Evolutionary conservation across 2,329 filamentous ascomycete genomes (phyloP), one percentile per base, ranked within the genome.

Genomic region (Aureobasidium sp.): DNA sequence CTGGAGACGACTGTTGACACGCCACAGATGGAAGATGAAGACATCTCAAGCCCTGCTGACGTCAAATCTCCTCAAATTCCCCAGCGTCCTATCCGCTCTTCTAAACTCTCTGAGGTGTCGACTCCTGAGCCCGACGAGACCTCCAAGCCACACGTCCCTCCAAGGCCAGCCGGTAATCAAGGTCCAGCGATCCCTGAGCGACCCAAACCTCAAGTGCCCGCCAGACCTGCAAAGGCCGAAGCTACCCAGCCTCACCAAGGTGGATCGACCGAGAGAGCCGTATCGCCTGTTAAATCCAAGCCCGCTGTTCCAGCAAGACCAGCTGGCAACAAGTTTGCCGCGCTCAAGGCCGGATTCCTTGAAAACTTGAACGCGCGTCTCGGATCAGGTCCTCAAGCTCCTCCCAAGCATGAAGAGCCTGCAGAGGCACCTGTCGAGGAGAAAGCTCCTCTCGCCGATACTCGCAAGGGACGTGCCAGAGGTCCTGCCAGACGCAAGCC

Each of bases 351-450:
- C 32, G 89, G 88, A 3, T 97, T 98, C 69, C 83, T 98, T 78
- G 90, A 84, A 39, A 91, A 97, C 64, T 74, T 98, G 37, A 95
- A 97, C 69, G 90, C 89, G 62, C 86, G 90, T 44, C 75, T 98
- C 24, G 85, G 89, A 64, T 72, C 95, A 30, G 93, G 93, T 1
- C 91, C 90, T n/a, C 84, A 88, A 61, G 81, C 78, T 8, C 63
- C 63, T 40, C 80, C 83, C 1, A 84, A 87, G 63, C 85, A 90
- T 59, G 72, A 77, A 35, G 66, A 72, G 8, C 71, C 75, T 12
- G 76, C 83, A 49, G 69, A 72, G 27, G 70, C 70, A 2, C 76
- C 77, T 27, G 76, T 79, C 56, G 81, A 80, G 55, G 83, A 90
- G 63, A 88, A 89, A 68, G 82, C 79, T 10, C 90, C 90, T n/a